Evolutionary conservation across 768 basidiomycete genomes (phyloP).

Genomic region (Dentipellis fragilis): DNA sequence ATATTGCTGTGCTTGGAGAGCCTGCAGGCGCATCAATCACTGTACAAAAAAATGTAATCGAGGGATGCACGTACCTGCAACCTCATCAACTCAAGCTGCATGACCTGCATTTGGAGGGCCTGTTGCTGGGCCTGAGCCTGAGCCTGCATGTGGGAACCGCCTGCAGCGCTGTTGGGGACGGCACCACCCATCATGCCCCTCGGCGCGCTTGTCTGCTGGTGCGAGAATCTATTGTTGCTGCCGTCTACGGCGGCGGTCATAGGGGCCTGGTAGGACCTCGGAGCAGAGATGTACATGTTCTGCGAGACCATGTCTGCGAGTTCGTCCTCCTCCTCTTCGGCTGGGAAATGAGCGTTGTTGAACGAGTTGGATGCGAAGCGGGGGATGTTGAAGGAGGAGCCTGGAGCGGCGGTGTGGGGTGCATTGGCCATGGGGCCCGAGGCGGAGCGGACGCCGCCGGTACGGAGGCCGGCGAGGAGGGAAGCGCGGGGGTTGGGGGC

Average conservation of each 20-base stretch:
- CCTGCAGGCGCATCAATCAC: slow-evolving; percentile 27
- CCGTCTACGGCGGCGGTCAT: slow-evolving; percentile 69
- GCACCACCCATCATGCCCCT: slow-evolving; percentile 44
- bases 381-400: slow-evolving; percentile 51
- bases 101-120: slow-evolving; percentile 73
- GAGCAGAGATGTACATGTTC: slow-evolving; percentile 37
- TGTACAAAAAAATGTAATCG: neutral
- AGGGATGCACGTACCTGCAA: slow-evolving; percentile 50
- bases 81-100: slow-evolving; percentile 74
- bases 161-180: slow-evolving; percentile 31
- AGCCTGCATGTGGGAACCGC: slow-evolving; percentile 29
- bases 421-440: slow-evolving; percentile 27
- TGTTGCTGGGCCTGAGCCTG: slow-evolving; percentile 50
- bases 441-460: slow-evolving; percentile 78
- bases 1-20: slow-evolving; percentile 64
- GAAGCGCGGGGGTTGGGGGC: slow-evolving; percentile 57
- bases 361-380: slow-evolving; percentile 40
- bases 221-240: slow-evolving; percentile 52
- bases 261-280: slow-evolving; percentile 34
- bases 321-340: slow-evolving; percentile 52
- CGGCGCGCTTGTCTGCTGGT: slow-evolving; percentile 42
- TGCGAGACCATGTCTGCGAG: slow-evolving; percentile 46
- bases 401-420: slow-evolving; percentile 63
- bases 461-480: slow-evolving; percentile 81
- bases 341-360: slow-evolving; percentile 29